Evolutionary conservation across 2,329 filamentous ascomycete species (phyloP).

Genomic region (Didymella exigua): DNA sequence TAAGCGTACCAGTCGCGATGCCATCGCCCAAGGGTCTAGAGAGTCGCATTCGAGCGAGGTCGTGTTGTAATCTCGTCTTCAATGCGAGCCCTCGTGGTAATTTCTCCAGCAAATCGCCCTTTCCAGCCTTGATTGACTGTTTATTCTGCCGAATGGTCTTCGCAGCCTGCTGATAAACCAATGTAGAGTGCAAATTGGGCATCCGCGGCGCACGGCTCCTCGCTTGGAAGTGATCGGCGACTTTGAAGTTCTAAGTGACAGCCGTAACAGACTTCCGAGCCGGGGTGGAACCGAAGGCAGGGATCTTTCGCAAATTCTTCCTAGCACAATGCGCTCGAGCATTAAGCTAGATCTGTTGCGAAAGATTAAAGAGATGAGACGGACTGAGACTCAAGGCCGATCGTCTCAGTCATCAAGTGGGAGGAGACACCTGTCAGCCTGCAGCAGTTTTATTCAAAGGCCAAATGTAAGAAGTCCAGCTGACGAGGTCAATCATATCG

Average conservation of each 20-base stretch:
- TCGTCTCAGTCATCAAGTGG: not conserved
- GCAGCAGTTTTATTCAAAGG: not conserved
- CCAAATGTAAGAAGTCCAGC: not conserved
- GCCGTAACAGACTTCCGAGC: slow-evolving; percentile 4
- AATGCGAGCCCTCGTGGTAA: not conserved
- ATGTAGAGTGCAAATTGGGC: not conserved
- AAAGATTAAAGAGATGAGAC: not conserved
- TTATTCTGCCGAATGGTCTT: not conserved
- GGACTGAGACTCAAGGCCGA: not conserved
- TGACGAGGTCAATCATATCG: not conserved
- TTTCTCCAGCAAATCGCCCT: not conserved
- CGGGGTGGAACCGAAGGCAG: not conserved
- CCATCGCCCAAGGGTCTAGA: no score
- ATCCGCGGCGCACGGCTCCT: not conserved
- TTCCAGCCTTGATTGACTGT: not conserved
- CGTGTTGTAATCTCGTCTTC: no score
- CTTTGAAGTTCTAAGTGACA: not conserved
- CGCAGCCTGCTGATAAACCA: not conserved
- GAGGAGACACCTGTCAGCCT: not conserved
- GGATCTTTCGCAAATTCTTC: not conserved
- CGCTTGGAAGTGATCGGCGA: not conserved
- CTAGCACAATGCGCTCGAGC: not conserved
- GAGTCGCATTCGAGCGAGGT: no score
- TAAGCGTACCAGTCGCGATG: no score
- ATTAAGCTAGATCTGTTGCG: not conserved